Evolutionary conservation across 2,329 filamentous ascomycete genomes (phyloP).

Genomic region (Cercospora beticola): DNA sequence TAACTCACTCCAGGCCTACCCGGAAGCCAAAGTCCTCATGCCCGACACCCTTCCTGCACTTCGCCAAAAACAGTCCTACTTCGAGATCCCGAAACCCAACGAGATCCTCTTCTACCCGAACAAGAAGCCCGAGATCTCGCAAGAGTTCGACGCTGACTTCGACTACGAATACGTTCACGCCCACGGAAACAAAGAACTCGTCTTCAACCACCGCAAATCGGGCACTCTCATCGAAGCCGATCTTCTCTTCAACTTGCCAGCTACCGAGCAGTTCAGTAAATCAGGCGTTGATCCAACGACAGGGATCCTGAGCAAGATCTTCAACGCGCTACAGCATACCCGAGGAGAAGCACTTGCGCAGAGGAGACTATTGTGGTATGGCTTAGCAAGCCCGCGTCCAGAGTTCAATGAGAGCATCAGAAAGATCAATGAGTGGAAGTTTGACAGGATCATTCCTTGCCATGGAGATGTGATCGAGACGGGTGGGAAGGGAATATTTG

Average conservation of each 20-base stretch:
- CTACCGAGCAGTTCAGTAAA: conserved; percentile 73
- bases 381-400: conserved; percentile 60
- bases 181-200: conserved; percentile 82
- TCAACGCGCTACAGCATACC: conserved; percentile 60
- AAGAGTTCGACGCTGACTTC: conserved; percentile 85
- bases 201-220: conserved; percentile 79
- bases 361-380: conserved; percentile 81
- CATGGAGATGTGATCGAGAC: conserved; percentile 86
- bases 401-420: conserved; percentile 69
- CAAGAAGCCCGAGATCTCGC: conserved; percentile 53
- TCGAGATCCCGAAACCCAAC: conserved; percentile 28
- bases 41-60: conserved; percentile 83
- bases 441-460: conserved; percentile 81
- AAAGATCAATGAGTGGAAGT: conserved; percentile 77
- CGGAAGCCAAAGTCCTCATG: conserved; percentile 74
- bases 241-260: conserved; percentile 85
- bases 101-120: conserved; percentile 56
- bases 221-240: conserved; percentile 83
- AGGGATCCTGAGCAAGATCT: conserved; percentile 61
- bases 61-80: conserved; percentile 52
- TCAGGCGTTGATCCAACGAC: conserved; percentile 54
- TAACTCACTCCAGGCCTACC: conserved; percentile 56
- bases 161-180: conserved; percentile 77
- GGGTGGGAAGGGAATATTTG: conserved; percentile 71
- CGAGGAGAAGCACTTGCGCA: conserved; percentile 66